phyloP scores from a whole-genome alignment of 805 yeast species.

The Saccharomycopsis sp. region DNA sequence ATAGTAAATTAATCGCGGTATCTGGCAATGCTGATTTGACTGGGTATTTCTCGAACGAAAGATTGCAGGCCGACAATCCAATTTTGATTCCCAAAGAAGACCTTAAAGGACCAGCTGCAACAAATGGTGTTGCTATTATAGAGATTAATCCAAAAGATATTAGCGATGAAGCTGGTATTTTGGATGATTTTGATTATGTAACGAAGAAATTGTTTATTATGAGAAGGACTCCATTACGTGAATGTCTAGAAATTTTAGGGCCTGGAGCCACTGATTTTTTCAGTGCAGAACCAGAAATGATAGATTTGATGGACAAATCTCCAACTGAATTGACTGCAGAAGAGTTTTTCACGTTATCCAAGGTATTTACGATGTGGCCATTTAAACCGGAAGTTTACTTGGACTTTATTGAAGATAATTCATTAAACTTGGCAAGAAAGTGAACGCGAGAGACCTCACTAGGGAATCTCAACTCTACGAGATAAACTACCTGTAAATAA shows the following conservation, averaged over 20 bases:
- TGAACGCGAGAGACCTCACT: no score
- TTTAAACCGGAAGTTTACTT: conserved; percentile 60
- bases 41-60: conserved; percentile 3
- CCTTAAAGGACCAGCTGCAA: conserved; percentile 5
- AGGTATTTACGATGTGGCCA: conserved; percentile 68
- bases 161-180: conserved; percentile 33
- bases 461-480: no score
- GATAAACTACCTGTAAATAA: no score
- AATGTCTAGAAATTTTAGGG: conserved; percentile 52
- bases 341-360: conserved; percentile 48
- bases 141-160: conserved; percentile 44
- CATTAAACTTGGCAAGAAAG: no score
- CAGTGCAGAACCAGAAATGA: conserved; percentile 27
- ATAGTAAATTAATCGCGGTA: conserved; percentile 49
- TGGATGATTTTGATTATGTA: conserved; percentile 61
- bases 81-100: conserved; percentile 24
- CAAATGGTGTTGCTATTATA: conserved; percentile 43
- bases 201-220: conserved; percentile 52
- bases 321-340: conserved; percentile 44
- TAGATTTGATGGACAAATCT: conserved; percentile 35
- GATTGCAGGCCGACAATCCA: conserved; percentile 27
- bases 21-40: conserved; percentile 28
- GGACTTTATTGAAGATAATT: conserved; percentile 34
- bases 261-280: conserved; percentile 71
- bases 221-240: conserved; percentile 37